Conservation (phyloP, 2,329 filamentous ascomycete genomes). For the Diplodia scrobiculata region DNA sequence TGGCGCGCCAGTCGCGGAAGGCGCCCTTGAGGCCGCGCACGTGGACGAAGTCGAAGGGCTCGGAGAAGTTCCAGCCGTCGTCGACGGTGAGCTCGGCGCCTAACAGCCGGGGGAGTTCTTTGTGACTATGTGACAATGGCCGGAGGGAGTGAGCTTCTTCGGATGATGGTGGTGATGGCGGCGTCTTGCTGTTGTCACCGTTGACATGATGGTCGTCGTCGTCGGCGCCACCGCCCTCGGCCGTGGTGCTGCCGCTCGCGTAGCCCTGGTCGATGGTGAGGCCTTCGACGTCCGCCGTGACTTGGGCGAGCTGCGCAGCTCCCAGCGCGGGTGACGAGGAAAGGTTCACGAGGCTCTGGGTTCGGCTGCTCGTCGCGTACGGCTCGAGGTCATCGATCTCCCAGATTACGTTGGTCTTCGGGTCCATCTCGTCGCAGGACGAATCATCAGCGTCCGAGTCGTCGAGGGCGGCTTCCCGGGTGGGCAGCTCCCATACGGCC, state of each 20-base stretch:
- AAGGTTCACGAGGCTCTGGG: not conserved
- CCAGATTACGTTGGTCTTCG: constrained; percentile 35
- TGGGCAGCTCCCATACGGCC: constrained; percentile 54
- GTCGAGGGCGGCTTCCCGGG: constrained; percentile 29
- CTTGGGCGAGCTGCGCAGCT: not conserved
- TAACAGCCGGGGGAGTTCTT: not conserved
- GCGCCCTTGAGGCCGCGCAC: constrained; percentile 52
- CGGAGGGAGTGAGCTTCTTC: not conserved
- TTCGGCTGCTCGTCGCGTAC: constrained; percentile 34
- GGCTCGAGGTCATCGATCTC: constrained; percentile 44
- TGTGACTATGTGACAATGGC: not conserved
- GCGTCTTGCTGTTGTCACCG: not conserved
- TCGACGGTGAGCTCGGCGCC: constrained; percentile 11
- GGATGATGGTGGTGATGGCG: constrained; percentile 8
- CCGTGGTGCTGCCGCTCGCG: constrained; percentile 27
- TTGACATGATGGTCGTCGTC: not conserved
- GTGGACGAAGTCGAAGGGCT: constrained; percentile 55
- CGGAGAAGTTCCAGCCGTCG: constrained; percentile 52
- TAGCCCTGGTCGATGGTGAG: constrained; percentile 28
- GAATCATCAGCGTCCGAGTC: constrained; percentile 32
- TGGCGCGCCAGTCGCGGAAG: constrained; percentile 51
- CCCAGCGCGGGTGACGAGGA: not conserved
- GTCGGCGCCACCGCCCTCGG: not conserved
- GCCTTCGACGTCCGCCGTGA: constrained; percentile 1
- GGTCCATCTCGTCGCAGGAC: constrained; percentile 38